Base-by-base conservation (phyloP, 169 alveolate species). In the Plasmodium vivax region DNA sequence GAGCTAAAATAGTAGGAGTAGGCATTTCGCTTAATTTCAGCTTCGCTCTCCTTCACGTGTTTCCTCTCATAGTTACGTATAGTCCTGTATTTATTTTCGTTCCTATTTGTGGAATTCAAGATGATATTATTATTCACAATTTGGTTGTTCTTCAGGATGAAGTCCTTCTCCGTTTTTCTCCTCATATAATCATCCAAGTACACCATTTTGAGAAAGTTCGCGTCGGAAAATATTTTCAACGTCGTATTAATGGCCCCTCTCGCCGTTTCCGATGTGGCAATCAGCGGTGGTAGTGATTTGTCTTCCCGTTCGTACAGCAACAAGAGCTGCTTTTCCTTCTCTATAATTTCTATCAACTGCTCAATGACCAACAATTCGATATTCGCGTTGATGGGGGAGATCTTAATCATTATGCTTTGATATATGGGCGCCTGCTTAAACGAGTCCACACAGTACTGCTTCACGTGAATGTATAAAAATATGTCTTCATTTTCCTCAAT, bases 341-440 rank as follows among this genome's bases (percentile, higher is more conserved):
- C 98, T 68, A 96, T 84, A 80, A 96, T 96, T 47, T 95, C 97
- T n/a, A 97, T 91, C 80, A 98, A 95, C 85, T 97, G 98, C 90
- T 97, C 98, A 23, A 98, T 96, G 32, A 98, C 99, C 32, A 96
- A 94, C 87, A 97, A 92, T 92, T 98, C 99, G n/a, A 98, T 93
- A 91, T 98, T 98, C 41, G 98, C 96, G 82, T 96, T 92, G 41
- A 98, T 54, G n/a, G 98, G 98, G 16, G 98, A 94, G 30, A 97
- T 79, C 92, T 95, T 95, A 6, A 97, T 94, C 56, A 93, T 93
- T 23, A 97, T 95, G 51, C 87, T 92, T 58, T 97, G 98, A 74
- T 97, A 97, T 43, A 96, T 96, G 82, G 98, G 98, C 9, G 94
- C 87, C 47, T 93, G 96, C 2, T 95, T 93, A 85, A 95, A 82